A percentile compares a stretch with the other conserved stretches of the same genome.
These are phyloP conservation scores for Collybia nuda DNA, from an alignment of 768 basidiomycete genomes.

Conservation along the genomic window DNA sequence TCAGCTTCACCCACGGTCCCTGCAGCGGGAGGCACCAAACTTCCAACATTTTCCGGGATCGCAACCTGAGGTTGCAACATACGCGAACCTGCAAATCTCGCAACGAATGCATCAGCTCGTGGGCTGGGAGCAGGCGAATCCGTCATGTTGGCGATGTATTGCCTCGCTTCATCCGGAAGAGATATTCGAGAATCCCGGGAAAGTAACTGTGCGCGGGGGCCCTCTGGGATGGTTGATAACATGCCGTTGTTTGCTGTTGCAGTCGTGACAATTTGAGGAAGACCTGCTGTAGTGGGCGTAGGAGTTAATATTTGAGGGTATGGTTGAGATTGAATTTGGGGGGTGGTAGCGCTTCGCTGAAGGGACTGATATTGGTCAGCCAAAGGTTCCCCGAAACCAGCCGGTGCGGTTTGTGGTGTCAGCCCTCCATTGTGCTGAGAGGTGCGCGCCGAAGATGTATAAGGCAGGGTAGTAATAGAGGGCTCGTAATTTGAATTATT, in stretches of 20 bases:
- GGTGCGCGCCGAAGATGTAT: slow-evolving; percentile 8
- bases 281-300: slow-evolving; percentile 15
- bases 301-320: slow-evolving; percentile 16
- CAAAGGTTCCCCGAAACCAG: slow-evolving; percentile 14
- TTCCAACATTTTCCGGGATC: slow-evolving; percentile 1
- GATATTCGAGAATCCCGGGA: slow-evolving; percentile 70
- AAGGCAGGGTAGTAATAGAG: slow-evolving; percentile 4
- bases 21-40: slow-evolving; percentile 3
- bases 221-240: slow-evolving; percentile 32
- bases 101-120: slow-evolving; percentile 34
- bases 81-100: slow-evolving; percentile 16
- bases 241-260: slow-evolving; percentile 20
- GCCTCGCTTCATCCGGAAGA: slow-evolving; percentile 75
- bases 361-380: slow-evolving; percentile 9
- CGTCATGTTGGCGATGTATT: slow-evolving; percentile 66
- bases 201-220: slow-evolving; percentile 26
- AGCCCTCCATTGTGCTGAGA: slow-evolving; percentile 8
- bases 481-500: not conserved
- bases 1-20: slow-evolving; percentile 6
- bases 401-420: slow-evolving; percentile 19
- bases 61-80: slow-evolving; percentile 3
- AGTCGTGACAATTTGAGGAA: slow-evolving; percentile 16
- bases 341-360: slow-evolving; percentile 6
- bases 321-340: slow-evolving; percentile 8
- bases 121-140: slow-evolving; percentile 66